Percentiles rank a stretch among this genome's conserved stretches.
These are phyloP conservation scores for Phytophthora megakarya DNA, from an alignment of 352 stramenopile species.

Conservation along the genomic window DNA sequence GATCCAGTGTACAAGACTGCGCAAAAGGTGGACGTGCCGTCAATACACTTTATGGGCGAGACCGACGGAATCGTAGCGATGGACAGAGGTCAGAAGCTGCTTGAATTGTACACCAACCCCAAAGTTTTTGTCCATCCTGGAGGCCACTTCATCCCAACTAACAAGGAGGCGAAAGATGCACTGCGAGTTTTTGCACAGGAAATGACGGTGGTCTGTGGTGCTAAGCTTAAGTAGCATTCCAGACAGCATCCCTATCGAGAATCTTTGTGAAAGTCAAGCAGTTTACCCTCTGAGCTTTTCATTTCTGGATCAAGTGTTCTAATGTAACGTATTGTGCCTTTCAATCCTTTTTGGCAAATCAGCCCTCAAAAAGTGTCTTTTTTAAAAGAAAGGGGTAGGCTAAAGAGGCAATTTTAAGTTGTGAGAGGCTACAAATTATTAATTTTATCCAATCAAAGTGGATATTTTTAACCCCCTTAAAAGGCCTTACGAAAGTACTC, in stretches of 20 bases:
- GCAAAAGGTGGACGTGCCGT: constrained; percentile 58
- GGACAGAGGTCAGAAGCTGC: constrained; percentile 52
- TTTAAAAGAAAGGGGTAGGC: too few species aligned
- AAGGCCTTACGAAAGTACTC: too few species aligned
- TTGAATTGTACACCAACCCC: constrained; percentile 54
- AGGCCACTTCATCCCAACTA: constrained; percentile 82
- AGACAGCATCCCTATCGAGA: not conserved
- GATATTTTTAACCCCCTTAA: too few species aligned
- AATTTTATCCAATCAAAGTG: too few species aligned
- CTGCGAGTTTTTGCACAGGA: constrained; percentile 70
- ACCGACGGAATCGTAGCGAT: constrained; percentile 68
- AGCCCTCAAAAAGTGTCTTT: too few species aligned
- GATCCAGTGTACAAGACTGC: constrained; percentile 30
- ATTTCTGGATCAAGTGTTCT: too few species aligned
- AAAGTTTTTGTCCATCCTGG: constrained; percentile 64
- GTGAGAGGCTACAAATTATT: too few species aligned
- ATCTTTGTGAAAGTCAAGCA: not conserved
- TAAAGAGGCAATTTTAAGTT: too few species aligned
- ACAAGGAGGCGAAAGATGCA: constrained; percentile 78
- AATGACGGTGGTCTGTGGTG: constrained; percentile 23
- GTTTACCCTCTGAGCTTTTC: too few species aligned
- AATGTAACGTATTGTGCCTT: too few species aligned
- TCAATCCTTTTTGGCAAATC: too few species aligned
- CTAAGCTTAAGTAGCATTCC: too few species aligned
- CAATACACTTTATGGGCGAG: constrained; percentile 81